Base-by-base conservation (phyloP, 306 rosid species). In the Mimosa bimucronata region DNA sequence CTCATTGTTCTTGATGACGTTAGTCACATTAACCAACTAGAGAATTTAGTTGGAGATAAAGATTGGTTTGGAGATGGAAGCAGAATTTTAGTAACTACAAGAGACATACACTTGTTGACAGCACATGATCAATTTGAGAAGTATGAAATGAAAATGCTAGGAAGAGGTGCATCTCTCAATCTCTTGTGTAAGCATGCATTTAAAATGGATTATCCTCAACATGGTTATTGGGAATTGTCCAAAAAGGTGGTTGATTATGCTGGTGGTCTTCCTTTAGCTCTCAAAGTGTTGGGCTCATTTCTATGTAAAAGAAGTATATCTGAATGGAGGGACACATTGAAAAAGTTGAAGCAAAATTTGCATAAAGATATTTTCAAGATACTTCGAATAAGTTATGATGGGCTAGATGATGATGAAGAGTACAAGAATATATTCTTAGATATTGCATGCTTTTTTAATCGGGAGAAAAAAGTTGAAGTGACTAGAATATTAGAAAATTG, bases 351-450 rank as follows among this genome's bases (percentile, higher is more conserved):
- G 44, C 30, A 64, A 62, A 23, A 28, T 19, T 9, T 34, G 6
- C 45, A 13, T 16, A n/a, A 29, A 1, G 79, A 76, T 76, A 62
- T 76, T 18, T 34, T 61, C 28, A 19, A 44, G 14, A 68, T 13
- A 23, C 81, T 78, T 34, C 48, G 41, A 28, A 69, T 78, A 52
- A 78, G 81, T 40, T 78, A 67, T 10, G 68, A 78, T 23, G 68
- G 44, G 28, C 44, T 78, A 45, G 50, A 45, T 25, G 38, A 34
- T 8, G 50, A 37, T 9, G 37, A 60, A 60, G 31, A 69, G 53
- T 68, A 10, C 25, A 78, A 41, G 53, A 29, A 11, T 2, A 66
- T 78, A 66, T 68, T 68, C 45, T 46, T 78, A 16, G 76, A 78
- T 53, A 52, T 78, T 37, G 68, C 69, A 23, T 58, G 76, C 15